A percentile compares a stretch with the other conserved stretches of the same genome.
These are phyloP conservation scores for Mycosarcoma maydis DNA, from an alignment of 1,284 basidiomycete genomes.

Conservation along the genomic window DNA sequence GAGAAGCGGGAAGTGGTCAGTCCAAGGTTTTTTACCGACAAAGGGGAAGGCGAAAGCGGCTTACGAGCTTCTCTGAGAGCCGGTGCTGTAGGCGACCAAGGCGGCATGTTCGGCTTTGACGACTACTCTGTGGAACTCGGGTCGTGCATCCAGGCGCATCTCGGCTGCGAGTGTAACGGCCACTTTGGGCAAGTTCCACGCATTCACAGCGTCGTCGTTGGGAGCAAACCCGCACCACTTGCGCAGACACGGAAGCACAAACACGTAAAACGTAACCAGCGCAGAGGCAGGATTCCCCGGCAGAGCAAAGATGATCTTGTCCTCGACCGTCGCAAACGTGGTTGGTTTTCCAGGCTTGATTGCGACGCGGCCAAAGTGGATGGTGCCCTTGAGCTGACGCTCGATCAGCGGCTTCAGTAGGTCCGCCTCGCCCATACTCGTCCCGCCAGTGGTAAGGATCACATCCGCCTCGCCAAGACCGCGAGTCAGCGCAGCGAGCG, in stretches of 20 bases:
- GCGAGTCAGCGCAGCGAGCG: constrained; percentile 72
- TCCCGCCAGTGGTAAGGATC: constrained; percentile 84
- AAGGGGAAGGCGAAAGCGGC: neutral
- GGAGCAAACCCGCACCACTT: constrained; percentile 69
- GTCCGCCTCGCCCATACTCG: constrained; percentile 87
- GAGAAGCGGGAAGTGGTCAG: too few relatives aligned
- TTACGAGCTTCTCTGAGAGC: constrained; percentile 52
- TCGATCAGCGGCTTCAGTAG: constrained; percentile 87
- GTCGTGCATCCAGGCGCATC: constrained; percentile 77
- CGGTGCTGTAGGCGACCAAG: constrained; percentile 73
- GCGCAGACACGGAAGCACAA: constrained; percentile 82
- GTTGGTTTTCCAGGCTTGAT: constrained; percentile 72
- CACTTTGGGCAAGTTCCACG: constrained; percentile 75
- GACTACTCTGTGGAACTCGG: constrained; percentile 82
- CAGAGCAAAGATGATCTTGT: constrained; percentile 77
- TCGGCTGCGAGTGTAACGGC: constrained; percentile 74
- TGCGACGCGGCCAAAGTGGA: constrained; percentile 79
- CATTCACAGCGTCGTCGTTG: neutral
- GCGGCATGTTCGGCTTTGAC: constrained; percentile 70
- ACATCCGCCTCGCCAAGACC: constrained; percentile 78
- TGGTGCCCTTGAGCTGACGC: constrained; percentile 76
- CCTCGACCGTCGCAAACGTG: constrained; percentile 78
- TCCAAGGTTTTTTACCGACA: too few relatives aligned
- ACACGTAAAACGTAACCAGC: constrained; percentile 85
- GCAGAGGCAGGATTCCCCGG: constrained; percentile 89